A percentile compares a stretch with the other conserved stretches of the same genome.
Evolutionary conservation across 169 alveolate species (phyloP).

Genomic region (Perkinsus olseni): DNA sequence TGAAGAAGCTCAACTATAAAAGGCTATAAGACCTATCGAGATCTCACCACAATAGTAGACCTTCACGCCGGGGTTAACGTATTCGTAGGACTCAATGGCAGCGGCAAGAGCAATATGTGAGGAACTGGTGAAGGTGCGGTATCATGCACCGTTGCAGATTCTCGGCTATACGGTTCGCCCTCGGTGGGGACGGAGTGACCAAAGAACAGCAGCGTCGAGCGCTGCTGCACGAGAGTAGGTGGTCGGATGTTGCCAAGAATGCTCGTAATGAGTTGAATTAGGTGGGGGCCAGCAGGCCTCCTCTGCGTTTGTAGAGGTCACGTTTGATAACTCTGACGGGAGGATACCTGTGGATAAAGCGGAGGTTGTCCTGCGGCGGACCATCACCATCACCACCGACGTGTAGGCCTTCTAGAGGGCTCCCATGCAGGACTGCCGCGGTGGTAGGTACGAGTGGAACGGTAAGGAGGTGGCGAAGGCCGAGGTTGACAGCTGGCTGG

Average conservation of each 20-base stretch:
- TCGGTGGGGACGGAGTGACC: not conserved
- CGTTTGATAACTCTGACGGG: slow-evolving; percentile 51
- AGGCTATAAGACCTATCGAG: slow-evolving; percentile 60
- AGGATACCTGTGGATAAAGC: slow-evolving; percentile 50
- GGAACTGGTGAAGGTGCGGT: not conserved
- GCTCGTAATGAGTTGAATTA: slow-evolving; percentile 29
- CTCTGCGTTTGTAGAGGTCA: slow-evolving; percentile 50
- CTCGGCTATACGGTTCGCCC: not conserved
- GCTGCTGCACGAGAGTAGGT: not conserved
- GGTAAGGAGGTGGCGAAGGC: slow-evolving; percentile 53
- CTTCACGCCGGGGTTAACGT: slow-evolving; percentile 56
- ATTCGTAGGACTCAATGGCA: slow-evolving; percentile 19
- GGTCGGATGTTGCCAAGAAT: not conserved
- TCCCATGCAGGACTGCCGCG: not conserved
- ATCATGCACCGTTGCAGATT: not conserved
- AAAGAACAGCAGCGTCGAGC: not conserved
- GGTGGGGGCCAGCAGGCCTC: slow-evolving; percentile 46
- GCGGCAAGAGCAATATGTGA: not conserved
- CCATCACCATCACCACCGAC: slow-evolving; percentile 6
- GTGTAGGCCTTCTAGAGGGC: not conserved
- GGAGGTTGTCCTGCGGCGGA: slow-evolving; percentile 44
- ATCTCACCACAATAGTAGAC: slow-evolving; percentile 35
- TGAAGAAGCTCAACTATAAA: slow-evolving; percentile 54
- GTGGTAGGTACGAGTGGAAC: slow-evolving; percentile 25
- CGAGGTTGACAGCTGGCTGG: slow-evolving; percentile 52